Base-by-base conservation (phyloP, 140 eudicot species). In the Anethum foeniculum region DNA sequence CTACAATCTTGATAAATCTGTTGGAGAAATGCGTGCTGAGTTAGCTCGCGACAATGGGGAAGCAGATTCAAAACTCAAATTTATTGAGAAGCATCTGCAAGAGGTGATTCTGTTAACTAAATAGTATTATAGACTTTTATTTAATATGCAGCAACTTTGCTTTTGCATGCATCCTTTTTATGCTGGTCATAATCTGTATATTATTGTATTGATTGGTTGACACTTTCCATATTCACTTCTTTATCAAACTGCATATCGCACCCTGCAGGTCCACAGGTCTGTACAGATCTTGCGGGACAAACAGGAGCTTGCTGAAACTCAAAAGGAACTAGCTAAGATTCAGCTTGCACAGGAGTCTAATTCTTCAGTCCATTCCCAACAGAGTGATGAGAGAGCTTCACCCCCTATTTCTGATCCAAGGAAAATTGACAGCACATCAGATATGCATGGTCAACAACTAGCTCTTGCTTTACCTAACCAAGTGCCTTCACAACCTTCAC, bases 221-320 rank as follows among this genome's bases (percentile, higher is more conserved):
- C 41, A 30, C 23, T 32, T 68, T 34, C 74, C 6, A 14, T 32
- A 1, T 68, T 28, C n/a, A 0, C 73, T 28, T 65, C 18, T 65
- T 65, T 7, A 21, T 30, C 10, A 0, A 65, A 65, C 32, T 47
- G 38, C 21, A 36, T 52, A 9, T 8, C 14, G 36, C 4, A 36
- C 84, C 52, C 36, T 85, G 54, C 88, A 93, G 98, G 99, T 95
- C 46, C 99, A 91, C 77, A 86, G 97, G 81, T 95, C 97, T 4
- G 93, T 95, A 18, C 97, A 95, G 88, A 91, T 95, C 77, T 86
- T 90, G 47, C 85, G 97, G 81, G 97, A 92, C 81, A 92, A 92
- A 79, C 99, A 92, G 74, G 97, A 95, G 76, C 95, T 95, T 78
- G 97, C 97, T 34, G 99, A 95, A 51, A 87, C 97, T 36, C 97